Percentiles rank a stretch among this genome's conserved stretches.
phyloP scores from a whole-genome alignment of 352 stramenopile species.

The Phytophthora ohioensis region DNA sequence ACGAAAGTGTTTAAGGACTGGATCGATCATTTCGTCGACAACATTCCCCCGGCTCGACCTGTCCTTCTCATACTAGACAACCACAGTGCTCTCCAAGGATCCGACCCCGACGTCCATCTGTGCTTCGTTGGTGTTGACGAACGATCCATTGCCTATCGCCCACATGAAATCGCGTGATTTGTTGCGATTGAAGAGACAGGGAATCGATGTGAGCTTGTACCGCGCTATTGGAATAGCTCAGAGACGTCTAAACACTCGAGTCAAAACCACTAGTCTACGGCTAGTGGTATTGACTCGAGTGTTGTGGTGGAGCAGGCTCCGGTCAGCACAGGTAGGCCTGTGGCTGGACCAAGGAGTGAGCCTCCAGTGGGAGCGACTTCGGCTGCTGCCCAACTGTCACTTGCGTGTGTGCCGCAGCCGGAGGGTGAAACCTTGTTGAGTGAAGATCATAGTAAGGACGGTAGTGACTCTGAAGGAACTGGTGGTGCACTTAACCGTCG shows the following conservation, averaged over 20 bases:
- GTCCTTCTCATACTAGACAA: conserved; percentile 2
- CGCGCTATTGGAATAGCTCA: no score
- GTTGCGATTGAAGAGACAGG: no score
- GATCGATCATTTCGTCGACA: neutral
- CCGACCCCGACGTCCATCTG: no score
- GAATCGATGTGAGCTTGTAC: no score
- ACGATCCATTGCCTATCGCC: no score
- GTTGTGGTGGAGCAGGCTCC: neutral
- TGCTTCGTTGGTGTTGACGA: no score
- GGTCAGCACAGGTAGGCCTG: neutral
- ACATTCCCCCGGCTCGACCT: neutral
- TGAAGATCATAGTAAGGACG: neutral
- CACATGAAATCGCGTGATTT: no score
- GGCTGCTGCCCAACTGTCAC: neutral
- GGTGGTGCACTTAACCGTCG: neutral
- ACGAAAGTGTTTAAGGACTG: neutral
- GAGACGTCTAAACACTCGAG: no score
- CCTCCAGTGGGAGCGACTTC: neutral
- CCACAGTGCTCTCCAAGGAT: neutral
- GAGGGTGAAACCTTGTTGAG: neutral
- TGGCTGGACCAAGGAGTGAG: neutral
- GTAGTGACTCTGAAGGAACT: neutral
- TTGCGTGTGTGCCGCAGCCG: neutral
- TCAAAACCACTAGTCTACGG: no score
- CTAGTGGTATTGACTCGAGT: neutral